A percentile compares a stretch with the other conserved stretches of the same genome.
Conservation (phyloP, 148 eudicot genomes). For the Chenopodium suecicum region DNA sequence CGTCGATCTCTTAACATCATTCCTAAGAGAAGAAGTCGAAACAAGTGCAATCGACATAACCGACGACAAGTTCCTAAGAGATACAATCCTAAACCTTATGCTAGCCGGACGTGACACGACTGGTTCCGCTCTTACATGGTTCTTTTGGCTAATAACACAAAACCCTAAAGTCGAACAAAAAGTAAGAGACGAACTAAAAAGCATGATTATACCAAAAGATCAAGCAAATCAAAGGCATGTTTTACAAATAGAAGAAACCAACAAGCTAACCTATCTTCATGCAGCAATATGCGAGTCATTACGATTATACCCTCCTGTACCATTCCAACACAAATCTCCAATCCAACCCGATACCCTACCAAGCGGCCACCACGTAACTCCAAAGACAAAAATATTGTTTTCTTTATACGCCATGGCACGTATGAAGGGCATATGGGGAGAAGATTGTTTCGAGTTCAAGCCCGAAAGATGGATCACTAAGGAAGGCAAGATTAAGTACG, state of each 20-base stretch:
- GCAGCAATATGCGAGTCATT: conserved; percentile 39
- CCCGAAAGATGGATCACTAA: conserved; percentile 46
- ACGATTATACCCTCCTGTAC: conserved; percentile 46
- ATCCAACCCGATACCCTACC: conserved; percentile 35
- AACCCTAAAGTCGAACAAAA: conserved; percentile 37
- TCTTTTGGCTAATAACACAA: conserved; percentile 39
- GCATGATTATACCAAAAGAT: conserved; percentile 10
- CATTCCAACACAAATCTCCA: conserved; percentile 46
- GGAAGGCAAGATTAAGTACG: conserved; percentile 38
- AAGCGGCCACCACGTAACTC: conserved; percentile 40
- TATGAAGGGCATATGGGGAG: conserved; percentile 41
- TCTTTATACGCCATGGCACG: conserved; percentile 44
- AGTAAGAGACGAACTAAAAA: conserved; percentile 31
- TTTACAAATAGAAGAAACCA: conserved; percentile 28
- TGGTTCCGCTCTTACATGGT: conserved; percentile 48
- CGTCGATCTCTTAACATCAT: conserved; percentile 32
- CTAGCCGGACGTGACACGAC: conserved; percentile 56
- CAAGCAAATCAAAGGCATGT: conserved; percentile 27
- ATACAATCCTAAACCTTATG: conserved; percentile 48
- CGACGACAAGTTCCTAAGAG: conserved; percentile 50
- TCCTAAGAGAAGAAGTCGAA: conserved; percentile 20
- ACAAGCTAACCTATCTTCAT: conserved; percentile 38
- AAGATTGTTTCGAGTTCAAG: conserved; percentile 39
- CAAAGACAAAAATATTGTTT: conserved; percentile 34
- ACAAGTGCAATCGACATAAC: conserved; percentile 14